phyloP scores from a whole-genome alignment of 169 alveolate genomes.

The Cryptosporidium muris region DNA sequence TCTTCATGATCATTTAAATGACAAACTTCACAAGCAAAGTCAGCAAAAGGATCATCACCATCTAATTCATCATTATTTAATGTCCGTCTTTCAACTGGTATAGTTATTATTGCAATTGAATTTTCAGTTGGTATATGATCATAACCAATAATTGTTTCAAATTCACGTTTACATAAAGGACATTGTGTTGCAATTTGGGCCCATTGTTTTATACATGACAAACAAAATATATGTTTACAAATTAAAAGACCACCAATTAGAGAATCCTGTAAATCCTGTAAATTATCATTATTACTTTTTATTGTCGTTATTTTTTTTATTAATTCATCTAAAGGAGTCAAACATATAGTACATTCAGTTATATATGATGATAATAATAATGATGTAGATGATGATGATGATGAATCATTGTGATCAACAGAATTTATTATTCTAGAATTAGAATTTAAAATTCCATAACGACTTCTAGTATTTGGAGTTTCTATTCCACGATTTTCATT shows the following conservation, averaged over 20 bases:
- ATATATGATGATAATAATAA: neutral
- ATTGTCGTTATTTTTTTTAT: neutral
- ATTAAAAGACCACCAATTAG: constrained; percentile 40
- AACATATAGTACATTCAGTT: constrained; percentile 47
- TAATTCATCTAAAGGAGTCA: constrained; percentile 29
- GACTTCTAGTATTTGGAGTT: constrained; percentile 26
- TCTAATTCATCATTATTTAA: constrained; percentile 39
- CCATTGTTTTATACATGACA: constrained; percentile 51
- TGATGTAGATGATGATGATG: too few relatives aligned
- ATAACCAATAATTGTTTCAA: constrained; percentile 48
- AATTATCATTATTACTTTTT: constrained; percentile 15
- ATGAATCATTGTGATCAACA: too few relatives aligned
- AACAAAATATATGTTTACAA: constrained; percentile 60
- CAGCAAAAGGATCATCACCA: constrained; percentile 53
- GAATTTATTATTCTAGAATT: neutral
- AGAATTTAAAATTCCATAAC: neutral
- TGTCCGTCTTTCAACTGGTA: constrained; percentile 29
- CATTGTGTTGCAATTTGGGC: constrained; percentile 62
- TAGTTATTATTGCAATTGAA: constrained; percentile 26
- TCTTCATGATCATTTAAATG: constrained; percentile 63
- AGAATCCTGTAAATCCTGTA: neutral
- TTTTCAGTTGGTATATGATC: constrained; percentile 25
- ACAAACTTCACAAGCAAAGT: constrained; percentile 66
- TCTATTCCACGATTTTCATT: constrained; percentile 32
- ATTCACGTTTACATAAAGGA: constrained; percentile 52